These are phyloP conservation scores for Tricholoma sp. DNA, from an alignment of 768 basidiomycete genomes.

Conservation along the genomic window DNA sequence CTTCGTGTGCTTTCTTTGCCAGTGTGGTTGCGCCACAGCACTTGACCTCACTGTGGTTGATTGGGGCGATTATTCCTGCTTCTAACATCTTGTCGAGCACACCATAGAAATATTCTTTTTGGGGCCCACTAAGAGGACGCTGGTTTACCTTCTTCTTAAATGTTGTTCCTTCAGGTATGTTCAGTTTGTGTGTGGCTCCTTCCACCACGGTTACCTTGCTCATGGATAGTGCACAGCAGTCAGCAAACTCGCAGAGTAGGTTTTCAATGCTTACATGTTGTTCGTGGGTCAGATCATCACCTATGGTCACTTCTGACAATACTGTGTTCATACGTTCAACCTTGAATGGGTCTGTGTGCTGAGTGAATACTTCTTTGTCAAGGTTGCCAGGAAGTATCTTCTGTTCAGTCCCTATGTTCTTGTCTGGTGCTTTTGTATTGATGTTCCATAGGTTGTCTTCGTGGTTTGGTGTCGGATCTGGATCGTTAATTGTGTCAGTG, in stretches of 20 bases:
- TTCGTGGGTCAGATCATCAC: constrained; percentile 21
- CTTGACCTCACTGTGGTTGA: too few relatives aligned
- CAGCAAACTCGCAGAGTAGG: constrained; percentile 26
- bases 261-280: constrained; percentile 17
- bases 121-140: too few relatives aligned
- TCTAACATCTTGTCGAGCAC: too few relatives aligned
- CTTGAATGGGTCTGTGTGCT: constrained; percentile 20
- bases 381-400: neutral
- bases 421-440: neutral
- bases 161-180: too few relatives aligned
- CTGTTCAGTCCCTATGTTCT: neutral
- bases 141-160: too few relatives aligned
- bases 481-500: neutral
- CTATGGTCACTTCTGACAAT: constrained; percentile 17
- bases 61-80: too few relatives aligned
- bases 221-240: constrained; percentile 34
- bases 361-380: constrained; percentile 13
- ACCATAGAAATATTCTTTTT: too few relatives aligned
- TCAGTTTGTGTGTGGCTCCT: constrained; percentile 25
- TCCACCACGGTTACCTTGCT: constrained; percentile 29
- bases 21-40: too few relatives aligned
- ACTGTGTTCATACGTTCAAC: constrained; percentile 17
- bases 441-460: constrained; percentile 5
- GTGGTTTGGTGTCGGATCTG: neutral
- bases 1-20: too few relatives aligned